phyloP scores from a whole-genome alignment of 345 rosid genomes.

The Hypericum androsaemum region DNA sequence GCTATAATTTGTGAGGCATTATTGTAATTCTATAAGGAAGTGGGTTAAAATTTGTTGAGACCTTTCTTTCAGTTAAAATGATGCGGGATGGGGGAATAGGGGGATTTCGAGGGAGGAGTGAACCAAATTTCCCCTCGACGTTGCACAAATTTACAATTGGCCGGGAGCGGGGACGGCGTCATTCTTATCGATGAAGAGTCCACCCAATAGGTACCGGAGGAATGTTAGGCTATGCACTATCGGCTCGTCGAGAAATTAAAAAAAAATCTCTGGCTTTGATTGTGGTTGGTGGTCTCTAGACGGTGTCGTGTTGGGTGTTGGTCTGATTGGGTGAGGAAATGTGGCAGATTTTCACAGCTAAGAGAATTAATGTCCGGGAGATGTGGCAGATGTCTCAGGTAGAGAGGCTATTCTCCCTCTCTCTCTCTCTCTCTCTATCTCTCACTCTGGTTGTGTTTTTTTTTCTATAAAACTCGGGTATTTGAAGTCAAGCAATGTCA shows the following conservation, averaged over 20 bases:
- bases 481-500: too few species aligned
- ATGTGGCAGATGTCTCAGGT: constrained; percentile 30
- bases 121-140: constrained; percentile 15
- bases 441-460: too few species aligned
- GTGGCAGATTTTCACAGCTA: constrained; percentile 15
- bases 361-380: constrained; percentile 15
- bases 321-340: too few species aligned
- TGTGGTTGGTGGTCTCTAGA: constrained; percentile 1
- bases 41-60: too few species aligned
- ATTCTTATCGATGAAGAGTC: constrained; percentile 14
- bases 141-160: constrained; percentile 19
- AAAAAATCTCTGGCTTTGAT: background rate
- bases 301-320: too few species aligned
- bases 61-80: too few species aligned
- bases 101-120: constrained; percentile 4
- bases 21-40: too few species aligned
- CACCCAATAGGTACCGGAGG: constrained; percentile 20
- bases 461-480: too few species aligned
- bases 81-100: constrained; percentile 15
- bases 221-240: constrained; percentile 22
- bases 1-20: too few species aligned
- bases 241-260: constrained; percentile 8
- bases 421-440: too few species aligned
- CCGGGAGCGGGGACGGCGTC: background rate
- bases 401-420: too few species aligned